A percentile compares a stretch with the other conserved stretches of the same genome.
Conservation (phyloP, 805 yeast species). For the Metschnikowia cubensis region DNA sequence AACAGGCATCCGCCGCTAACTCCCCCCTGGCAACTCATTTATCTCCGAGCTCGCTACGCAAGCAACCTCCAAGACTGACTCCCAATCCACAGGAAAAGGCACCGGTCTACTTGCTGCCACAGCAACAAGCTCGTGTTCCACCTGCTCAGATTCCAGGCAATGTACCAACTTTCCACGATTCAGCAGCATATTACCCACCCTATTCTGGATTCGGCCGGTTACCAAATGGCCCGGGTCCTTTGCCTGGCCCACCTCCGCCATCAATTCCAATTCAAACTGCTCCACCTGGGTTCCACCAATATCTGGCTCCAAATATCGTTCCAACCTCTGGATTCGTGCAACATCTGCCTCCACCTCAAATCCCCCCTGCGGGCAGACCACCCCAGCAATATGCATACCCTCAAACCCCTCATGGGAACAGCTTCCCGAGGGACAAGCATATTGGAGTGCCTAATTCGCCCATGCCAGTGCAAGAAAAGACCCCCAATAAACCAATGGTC, state of each 20-base stretch:
- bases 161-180: not conserved
- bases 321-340: conserved; percentile 1
- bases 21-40: not conserved
- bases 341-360: conserved; percentile 1
- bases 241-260: conserved; percentile 40
- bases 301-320: not conserved
- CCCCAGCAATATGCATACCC: conserved; percentile 2
- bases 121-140: conserved; percentile 1
- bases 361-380: not conserved
- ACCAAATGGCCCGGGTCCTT: conserved; percentile 42
- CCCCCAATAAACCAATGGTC: not conserved
- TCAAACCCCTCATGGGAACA: not conserved
- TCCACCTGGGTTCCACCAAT: conserved; percentile 1
- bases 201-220: conserved; percentile 32
- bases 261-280: not conserved
- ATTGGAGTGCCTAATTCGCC: not conserved
- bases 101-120: not conserved
- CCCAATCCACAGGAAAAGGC: not conserved
- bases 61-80: not conserved
- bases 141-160: not conserved
- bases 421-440: not conserved
- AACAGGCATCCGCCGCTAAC: not conserved
- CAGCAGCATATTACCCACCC: conserved; percentile 27
- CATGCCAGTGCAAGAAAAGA: not conserved
- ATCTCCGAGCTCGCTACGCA: not conserved